Evolutionary conservation across 257 asterid species (phyloP).

Genomic region (Henckelia pumila): DNA sequence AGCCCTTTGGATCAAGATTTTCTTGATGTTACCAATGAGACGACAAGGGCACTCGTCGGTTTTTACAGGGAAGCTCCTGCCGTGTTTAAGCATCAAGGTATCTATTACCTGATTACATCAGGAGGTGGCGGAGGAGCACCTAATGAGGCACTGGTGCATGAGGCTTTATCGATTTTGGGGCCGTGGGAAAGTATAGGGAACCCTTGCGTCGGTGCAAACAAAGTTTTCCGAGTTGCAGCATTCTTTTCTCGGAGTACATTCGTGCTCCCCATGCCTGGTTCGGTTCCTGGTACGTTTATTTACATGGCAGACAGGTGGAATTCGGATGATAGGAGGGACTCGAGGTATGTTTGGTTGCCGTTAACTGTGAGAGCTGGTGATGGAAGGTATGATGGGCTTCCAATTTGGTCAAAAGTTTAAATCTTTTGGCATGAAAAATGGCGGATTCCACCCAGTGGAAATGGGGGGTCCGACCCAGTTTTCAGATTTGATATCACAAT

Average conservation of each 20-base stretch:
- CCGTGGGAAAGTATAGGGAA: conserved; percentile 50
- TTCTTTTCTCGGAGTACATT: conserved; percentile 48
- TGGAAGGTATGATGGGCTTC: conserved; percentile 3
- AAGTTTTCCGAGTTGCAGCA: conserved; percentile 33
- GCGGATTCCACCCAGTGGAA: conserved; percentile 26
- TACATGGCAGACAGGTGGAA: conserved; percentile 53
- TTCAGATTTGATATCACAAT: not conserved
- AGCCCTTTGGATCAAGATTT: conserved; percentile 36
- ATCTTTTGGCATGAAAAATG: conserved; percentile 50
- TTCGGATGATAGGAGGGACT: conserved; percentile 34
- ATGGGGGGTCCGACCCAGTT: not conserved
- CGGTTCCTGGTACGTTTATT: conserved; percentile 30
- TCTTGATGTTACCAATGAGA: conserved; percentile 29
- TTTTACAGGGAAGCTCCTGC: conserved; percentile 45
- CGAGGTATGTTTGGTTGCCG: conserved; percentile 49
- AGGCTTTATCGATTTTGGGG: conserved; percentile 41
- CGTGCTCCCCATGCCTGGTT: conserved; percentile 37
- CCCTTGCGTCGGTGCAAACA: conserved; percentile 41
- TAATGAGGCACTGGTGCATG: conserved; percentile 45
- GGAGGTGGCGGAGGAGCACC: conserved; percentile 56
- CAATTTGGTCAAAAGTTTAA: conserved; percentile 31
- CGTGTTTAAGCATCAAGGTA: conserved; percentile 34
- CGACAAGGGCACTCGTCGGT: conserved; percentile 36
- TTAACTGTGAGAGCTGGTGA: conserved; percentile 28
- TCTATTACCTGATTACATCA: conserved; percentile 44